Conservation (phyloP, 129 eudicot genomes). For the Logfia minima region DNA sequence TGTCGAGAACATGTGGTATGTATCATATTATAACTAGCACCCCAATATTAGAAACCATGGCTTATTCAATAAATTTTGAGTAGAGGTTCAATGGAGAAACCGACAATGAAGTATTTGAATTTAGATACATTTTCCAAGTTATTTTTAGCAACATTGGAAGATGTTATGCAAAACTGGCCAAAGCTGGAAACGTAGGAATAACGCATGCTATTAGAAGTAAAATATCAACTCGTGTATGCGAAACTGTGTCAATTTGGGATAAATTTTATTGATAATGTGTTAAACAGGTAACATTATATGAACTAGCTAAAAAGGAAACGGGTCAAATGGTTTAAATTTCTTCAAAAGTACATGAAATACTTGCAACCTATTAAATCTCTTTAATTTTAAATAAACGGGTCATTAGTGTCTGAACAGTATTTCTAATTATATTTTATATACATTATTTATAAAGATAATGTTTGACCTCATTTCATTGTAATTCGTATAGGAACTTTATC, state of each 20-base stretch:
- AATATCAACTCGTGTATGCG: no score
- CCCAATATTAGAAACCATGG: background rate
- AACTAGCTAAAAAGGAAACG: no score
- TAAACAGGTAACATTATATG: no score
- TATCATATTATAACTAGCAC: background rate
- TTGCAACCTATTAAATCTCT: no score
- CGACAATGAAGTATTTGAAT: no score
- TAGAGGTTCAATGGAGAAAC: background rate
- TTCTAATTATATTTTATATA: no score
- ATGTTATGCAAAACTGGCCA: background rate
- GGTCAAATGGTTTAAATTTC: no score
- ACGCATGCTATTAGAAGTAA: background rate
- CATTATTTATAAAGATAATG: no score
- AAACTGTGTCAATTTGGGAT: background rate
- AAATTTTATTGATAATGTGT: background rate
- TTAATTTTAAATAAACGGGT: no score
- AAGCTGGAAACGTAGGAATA: background rate
- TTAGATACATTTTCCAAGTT: background rate
- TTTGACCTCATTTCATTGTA: background rate
- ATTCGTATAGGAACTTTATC: constrained; percentile 72
- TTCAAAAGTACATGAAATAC: no score
- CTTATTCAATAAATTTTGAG: background rate
- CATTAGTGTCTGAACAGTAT: no score
- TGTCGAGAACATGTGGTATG: constrained; percentile 92
- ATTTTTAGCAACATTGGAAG: background rate